Percentiles rank a stretch among this genome's conserved stretches.
These are phyloP conservation scores for Salvia miltiorrhiza DNA, from an alignment of 257 asterid species.

Conservation along the genomic window DNA sequence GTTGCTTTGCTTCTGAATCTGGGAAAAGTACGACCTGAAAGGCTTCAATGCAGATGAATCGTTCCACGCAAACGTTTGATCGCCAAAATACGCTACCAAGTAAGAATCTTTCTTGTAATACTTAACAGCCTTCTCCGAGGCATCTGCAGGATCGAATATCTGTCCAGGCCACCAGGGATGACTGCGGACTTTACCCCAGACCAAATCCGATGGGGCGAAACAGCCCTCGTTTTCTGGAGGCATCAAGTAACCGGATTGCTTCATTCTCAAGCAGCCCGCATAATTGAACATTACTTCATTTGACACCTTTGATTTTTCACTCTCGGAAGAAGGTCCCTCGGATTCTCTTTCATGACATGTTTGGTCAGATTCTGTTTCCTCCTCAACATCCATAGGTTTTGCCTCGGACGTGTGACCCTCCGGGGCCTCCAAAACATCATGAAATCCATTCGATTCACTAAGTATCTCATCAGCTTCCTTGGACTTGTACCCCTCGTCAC, in stretches of 20 bases:
- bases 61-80: conserved; percentile 93
- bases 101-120: conserved; percentile 67
- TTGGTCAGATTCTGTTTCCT: conserved; percentile 35
- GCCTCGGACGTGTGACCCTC: conserved; percentile 40
- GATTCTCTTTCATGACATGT: conserved; percentile 22
- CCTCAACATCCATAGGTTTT: conserved; percentile 27
- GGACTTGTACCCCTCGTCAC: no score
- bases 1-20: conserved; percentile 71
- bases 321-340: conserved; percentile 39
- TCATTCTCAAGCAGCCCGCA: conserved; percentile 33
- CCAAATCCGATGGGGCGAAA: conserved; percentile 66
- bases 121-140: conserved; percentile 81
- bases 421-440: conserved; percentile 24
- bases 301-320: conserved; percentile 25
- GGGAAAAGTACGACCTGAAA: conserved; percentile 65
- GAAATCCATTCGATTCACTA: conserved; percentile 23
- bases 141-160: conserved; percentile 76
- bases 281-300: conserved; percentile 29
- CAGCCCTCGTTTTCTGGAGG: conserved; percentile 54
- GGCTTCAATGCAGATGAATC: conserved; percentile 76
- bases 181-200: conserved; percentile 96
- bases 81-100: conserved; percentile 96
- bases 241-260: conserved; percentile 49
- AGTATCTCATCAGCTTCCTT: conserved; percentile 29
- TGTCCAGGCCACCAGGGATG: conserved; percentile 99